Evolutionary conservation across 2,329 filamentous ascomycete genomes (phyloP).

Genomic region (Xylariales sp.): DNA sequence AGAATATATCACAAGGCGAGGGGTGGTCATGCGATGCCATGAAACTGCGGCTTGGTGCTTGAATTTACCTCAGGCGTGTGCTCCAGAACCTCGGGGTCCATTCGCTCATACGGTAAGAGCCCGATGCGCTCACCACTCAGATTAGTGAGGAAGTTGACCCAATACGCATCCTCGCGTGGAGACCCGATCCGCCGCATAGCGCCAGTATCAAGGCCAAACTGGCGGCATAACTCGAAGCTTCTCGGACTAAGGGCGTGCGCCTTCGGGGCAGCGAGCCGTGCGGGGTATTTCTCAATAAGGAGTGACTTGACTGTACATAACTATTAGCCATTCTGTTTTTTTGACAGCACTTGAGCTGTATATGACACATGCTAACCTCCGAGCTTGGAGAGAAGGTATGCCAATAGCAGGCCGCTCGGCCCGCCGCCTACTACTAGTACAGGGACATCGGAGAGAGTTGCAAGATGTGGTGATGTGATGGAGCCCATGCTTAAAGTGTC

Average conservation of each 20-base stretch:
- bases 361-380: slow-evolving; percentile 10
- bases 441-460: slow-evolving; percentile 20
- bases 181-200: slow-evolving; percentile 22
- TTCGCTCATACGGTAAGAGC: slow-evolving; percentile 27
- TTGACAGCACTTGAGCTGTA: background rate
- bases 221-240: slow-evolving; percentile 23
- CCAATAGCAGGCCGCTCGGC: slow-evolving; percentile 28
- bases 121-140: slow-evolving; percentile 30
- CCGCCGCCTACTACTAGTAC: slow-evolving; percentile 32
- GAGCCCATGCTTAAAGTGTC: too few relatives aligned
- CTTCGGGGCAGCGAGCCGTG: slow-evolving; percentile 25
- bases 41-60: too few relatives aligned
- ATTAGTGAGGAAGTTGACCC: slow-evolving; percentile 35
- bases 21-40: too few relatives aligned
- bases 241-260: slow-evolving; percentile 24
- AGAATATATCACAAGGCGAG: too few relatives aligned
- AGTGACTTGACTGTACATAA: slow-evolving; percentile 18
- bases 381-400: slow-evolving; percentile 26
- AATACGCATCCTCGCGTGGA: slow-evolving; percentile 27
- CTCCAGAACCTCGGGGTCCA: slow-evolving; percentile 26
- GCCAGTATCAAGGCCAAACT: slow-evolving; percentile 22
- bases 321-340: background rate
- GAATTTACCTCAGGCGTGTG: slow-evolving; percentile 30
- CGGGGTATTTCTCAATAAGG: slow-evolving; percentile 25
- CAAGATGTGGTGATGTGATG: too few relatives aligned